phyloP scores from a whole-genome alignment of 1,139 yeast species.

The Candida frijolesensis region DNA sequence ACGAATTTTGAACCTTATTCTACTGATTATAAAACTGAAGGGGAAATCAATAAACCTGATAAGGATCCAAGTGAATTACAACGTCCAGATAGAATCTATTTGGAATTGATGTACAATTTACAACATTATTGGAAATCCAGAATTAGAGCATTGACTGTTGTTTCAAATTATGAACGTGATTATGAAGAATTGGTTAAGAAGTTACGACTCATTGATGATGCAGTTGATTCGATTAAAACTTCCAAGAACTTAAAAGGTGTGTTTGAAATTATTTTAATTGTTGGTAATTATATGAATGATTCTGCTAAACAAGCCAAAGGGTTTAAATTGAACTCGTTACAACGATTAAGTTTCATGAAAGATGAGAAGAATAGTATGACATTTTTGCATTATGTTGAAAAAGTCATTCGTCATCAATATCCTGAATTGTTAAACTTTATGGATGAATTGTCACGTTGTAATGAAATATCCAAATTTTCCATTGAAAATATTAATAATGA shows the following conservation, averaged over 20 bases:
- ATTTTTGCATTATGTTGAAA: constrained; percentile 78
- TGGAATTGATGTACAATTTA: constrained; percentile 72
- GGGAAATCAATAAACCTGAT: constrained; percentile 54
- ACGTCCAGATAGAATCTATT: constrained; percentile 72
- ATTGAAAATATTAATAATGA: constrained; percentile 68
- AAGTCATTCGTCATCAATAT: constrained; percentile 64
- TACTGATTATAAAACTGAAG: constrained; percentile 50
- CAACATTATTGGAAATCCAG: constrained; percentile 84
- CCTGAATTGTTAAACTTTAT: constrained; percentile 65
- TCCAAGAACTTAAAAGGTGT: constrained; percentile 64
- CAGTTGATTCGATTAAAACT: constrained; percentile 59
- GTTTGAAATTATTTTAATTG: constrained; percentile 75
- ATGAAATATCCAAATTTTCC: constrained; percentile 63
- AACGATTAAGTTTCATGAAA: constrained; percentile 73
- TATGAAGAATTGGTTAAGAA: constrained; percentile 66
- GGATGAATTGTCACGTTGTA: constrained; percentile 59
- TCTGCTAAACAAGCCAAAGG: constrained; percentile 79
- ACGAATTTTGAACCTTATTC: constrained; percentile 70
- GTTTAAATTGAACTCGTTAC: constrained; percentile 73
- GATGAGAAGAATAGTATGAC: constrained; percentile 80
- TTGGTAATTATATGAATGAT: constrained; percentile 86
- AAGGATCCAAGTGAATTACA: constrained; percentile 76
- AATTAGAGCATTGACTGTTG: constrained; percentile 66
- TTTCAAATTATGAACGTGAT: constrained; percentile 67
- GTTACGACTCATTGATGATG: constrained; percentile 62